Evolutionary conservation across 2,329 filamentous ascomycete species (phyloP).

Genomic region (Cadophora malorum): DNA sequence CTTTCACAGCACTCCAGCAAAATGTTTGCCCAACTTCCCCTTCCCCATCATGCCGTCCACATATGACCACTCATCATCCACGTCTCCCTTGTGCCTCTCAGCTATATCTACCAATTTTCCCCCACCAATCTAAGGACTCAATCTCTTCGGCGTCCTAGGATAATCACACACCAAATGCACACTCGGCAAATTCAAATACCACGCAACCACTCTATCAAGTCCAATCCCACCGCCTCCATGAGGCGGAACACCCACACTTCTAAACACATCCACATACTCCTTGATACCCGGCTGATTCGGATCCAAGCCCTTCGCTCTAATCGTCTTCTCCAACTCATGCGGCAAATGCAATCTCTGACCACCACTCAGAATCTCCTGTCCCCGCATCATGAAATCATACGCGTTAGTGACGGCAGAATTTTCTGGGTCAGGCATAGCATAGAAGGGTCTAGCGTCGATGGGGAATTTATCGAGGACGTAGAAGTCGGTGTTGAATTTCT

Average conservation of each 20-base stretch:
- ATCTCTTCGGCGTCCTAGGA: conserved; percentile 65
- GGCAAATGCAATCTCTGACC: conserved; percentile 91
- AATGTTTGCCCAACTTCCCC: no score
- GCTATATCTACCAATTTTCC: no score
- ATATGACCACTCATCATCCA: no score
- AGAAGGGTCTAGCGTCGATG: conserved; percentile 85
- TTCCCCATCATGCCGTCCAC: no score
- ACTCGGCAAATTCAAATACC: conserved; percentile 64
- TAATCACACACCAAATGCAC: conserved; percentile 65
- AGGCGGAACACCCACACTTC: conserved; percentile 81
- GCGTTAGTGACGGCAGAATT: conserved; percentile 71
- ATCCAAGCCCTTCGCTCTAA: conserved; percentile 81
- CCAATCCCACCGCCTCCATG: conserved; percentile 92
- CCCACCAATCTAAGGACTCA: conserved; percentile 53
- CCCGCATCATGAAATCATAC: conserved; percentile 87
- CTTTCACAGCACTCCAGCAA: no score
- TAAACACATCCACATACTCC: conserved; percentile 86
- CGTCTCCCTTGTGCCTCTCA: no score
- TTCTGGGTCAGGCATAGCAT: conserved; percentile 79
- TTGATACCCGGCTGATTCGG: conserved; percentile 78
- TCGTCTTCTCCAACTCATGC: conserved; percentile 75
- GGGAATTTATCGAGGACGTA: conserved; percentile 98
- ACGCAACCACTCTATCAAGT: conserved; percentile 82
- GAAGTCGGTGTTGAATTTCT: conserved; percentile 94
- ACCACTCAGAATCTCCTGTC: conserved; percentile 91